Percentiles rank a stretch among this genome's conserved stretches.
Evolutionary conservation across 768 basidiomycete genomes (phyloP).

Genomic region (Rhizopogon vinicolor): DNA sequence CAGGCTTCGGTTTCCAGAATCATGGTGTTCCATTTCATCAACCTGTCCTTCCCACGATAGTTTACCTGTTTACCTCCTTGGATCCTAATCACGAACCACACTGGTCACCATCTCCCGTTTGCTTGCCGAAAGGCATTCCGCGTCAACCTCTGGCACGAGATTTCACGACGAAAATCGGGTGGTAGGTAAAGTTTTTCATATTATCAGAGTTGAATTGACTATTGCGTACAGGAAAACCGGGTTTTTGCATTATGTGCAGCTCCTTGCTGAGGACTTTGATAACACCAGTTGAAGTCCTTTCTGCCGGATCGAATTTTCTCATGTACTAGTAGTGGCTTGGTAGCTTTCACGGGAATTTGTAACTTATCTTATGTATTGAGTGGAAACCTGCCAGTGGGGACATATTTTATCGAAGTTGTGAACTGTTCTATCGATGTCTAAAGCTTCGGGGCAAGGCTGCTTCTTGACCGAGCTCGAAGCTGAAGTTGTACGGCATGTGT

Average conservation of each 20-base stretch:
- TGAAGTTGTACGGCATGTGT: too few relatives aligned
- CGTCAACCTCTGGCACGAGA: slow-evolving; percentile 16
- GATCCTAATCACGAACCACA: slow-evolving; percentile 29
- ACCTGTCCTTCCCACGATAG: slow-evolving; percentile 30
- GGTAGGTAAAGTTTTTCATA: slow-evolving; percentile 17
- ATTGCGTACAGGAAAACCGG: slow-evolving; percentile 25
- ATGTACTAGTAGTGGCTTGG: too few relatives aligned
- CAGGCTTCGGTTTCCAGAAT: slow-evolving; percentile 8
- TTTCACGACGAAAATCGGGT: slow-evolving; percentile 24
- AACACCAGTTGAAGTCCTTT: background rate
- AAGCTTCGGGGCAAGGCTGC: too few relatives aligned
- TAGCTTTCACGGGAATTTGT: too few relatives aligned
- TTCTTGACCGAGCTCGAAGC: too few relatives aligned
- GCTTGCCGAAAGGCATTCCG: slow-evolving; percentile 13
- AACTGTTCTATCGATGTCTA: too few relatives aligned
- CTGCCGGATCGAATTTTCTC: too few relatives aligned
- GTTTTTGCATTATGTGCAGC: slow-evolving; percentile 34
- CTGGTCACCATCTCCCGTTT: slow-evolving; percentile 34
- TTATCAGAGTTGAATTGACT: background rate
- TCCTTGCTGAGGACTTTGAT: slow-evolving; percentile 33
- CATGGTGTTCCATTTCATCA: slow-evolving; percentile 13
- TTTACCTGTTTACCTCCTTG: slow-evolving; percentile 39
- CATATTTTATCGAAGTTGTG: too few relatives aligned
- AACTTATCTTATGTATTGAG: too few relatives aligned
- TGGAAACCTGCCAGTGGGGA: too few relatives aligned